Conservation (phyloP, 768 basidiomycete species). For the Asterophora parasitica region DNA sequence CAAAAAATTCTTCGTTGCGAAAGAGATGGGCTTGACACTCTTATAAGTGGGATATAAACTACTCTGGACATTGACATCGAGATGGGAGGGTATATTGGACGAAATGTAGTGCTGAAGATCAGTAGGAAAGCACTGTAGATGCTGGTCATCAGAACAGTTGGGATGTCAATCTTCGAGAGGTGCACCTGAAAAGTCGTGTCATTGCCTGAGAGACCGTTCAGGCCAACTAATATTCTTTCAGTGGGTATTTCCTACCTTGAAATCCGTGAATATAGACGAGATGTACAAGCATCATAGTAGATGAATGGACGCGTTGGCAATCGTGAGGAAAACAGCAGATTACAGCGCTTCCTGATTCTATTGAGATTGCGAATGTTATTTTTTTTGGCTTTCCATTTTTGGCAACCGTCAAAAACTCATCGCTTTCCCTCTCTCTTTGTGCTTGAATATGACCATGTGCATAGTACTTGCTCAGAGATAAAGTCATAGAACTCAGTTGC, state of each 20-base stretch:
- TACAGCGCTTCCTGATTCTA: no score
- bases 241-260: slow-evolving; percentile 33
- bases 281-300: slow-evolving; percentile 31
- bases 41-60: slow-evolving; percentile 60
- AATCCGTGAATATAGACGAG: slow-evolving; percentile 58
- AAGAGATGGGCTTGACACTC: slow-evolving; percentile 47
- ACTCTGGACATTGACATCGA: slow-evolving; percentile 36
- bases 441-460: no score
- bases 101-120: slow-evolving; percentile 44
- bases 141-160: not conserved
- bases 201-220: slow-evolving; percentile 33
- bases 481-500: no score
- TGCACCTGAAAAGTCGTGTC: slow-evolving; percentile 55
- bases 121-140: slow-evolving; percentile 45
- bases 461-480: no score
- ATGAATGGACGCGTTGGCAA: no score
- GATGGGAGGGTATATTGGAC: slow-evolving; percentile 27
- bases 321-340: no score
- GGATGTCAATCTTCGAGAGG: not conserved
- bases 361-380: no score
- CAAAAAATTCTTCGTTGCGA: slow-evolving; percentile 48
- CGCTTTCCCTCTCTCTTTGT: no score
- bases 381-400: no score
- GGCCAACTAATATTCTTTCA: not conserved
- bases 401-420: no score